These are phyloP conservation scores for Leccinum fuscescens DNA, from an alignment of 1,284 basidiomycete species.

Conservation along the genomic window DNA sequence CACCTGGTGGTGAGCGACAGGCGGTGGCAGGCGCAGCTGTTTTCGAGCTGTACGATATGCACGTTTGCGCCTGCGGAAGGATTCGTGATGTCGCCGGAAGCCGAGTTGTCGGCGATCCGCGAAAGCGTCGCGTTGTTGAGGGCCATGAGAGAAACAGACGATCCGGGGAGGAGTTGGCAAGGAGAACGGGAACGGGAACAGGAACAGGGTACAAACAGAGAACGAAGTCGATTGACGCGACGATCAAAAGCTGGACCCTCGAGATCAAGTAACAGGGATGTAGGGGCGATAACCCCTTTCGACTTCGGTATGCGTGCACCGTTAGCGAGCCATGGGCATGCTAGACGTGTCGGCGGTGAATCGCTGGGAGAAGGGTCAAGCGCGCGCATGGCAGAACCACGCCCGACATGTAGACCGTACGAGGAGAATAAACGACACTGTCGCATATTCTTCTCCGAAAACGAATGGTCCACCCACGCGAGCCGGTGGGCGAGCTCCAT, in stretches of 20 bases:
- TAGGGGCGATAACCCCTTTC: background rate
- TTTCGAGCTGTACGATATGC: conserved; percentile 55
- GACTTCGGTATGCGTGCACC: background rate
- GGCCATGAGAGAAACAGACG: conserved; percentile 11
- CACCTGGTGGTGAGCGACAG: conserved; percentile 40
- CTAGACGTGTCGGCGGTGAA: background rate
- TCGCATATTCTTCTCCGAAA: background rate
- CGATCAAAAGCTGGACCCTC: background rate
- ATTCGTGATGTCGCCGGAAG: background rate
- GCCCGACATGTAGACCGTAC: conserved; percentile 11
- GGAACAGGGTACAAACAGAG: background rate
- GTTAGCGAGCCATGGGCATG: background rate
- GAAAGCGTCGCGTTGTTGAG: conserved; percentile 22
- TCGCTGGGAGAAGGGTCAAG: conserved; percentile 6
- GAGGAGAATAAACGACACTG: conserved; percentile 26
- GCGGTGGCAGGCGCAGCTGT: conserved; percentile 61
- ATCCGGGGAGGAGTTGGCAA: background rate
- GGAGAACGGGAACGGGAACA: background rate
- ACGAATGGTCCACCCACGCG: background rate
- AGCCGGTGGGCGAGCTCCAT: background rate
- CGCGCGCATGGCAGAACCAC: background rate
- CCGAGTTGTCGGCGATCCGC: conserved; percentile 9
- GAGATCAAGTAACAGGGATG: conserved; percentile 2
- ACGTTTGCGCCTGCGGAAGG: conserved; percentile 39
- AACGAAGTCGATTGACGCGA: background rate